Base-by-base conservation (phyloP, 495 filamentous ascomycete species). In the Lophiotrema nucula region DNA sequence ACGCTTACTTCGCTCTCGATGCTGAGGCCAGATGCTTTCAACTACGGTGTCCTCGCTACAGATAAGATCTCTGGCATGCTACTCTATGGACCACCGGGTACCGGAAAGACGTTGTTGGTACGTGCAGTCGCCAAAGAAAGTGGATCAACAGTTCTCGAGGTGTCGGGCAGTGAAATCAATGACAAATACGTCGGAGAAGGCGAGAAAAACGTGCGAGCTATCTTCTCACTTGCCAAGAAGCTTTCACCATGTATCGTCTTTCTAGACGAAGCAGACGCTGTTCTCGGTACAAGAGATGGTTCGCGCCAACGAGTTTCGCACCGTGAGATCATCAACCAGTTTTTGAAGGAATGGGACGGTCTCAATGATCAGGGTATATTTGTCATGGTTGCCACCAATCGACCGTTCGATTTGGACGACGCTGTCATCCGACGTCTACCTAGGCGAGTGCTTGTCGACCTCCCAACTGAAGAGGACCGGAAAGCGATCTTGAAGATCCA, bases 361-460 rank as follows among this genome's bases (percentile, higher is more conserved):
- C 86, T 98, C 81, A 87, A 83, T 37, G 85, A 89, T 59, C 77
- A 84, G 43, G 87, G 86, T 5, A 90, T 92, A 1, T 97, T 98
- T 72, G 95, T 98, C 70, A 97, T 98, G 95, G 90, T 97, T 0
- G 93, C 93, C n/a, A 96, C 90, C 12, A 97, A 97, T 68, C 77
- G 92, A 13, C 92, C 92, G 0, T 96, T 96, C 56, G 92, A 97
- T 65, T 81, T 98, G 1, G 93, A 98, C 65, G 93, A 98, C 64
- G 93, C 93, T 1, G 89, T 96, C 19, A 82, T 98, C 19, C 80
- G 93, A 1, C 79, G 87, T 25, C 79, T 98, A 19, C 95, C 93
- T 5, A 76, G 93, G 21, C 79, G 90, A 52, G 77, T 98, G 13
- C 78, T 97, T 0, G 85, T 98, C 38, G 93, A 98, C 68, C 78